These are phyloP conservation scores for Lentinula guzmanii DNA, from an alignment of 768 basidiomycete genomes.

Conservation along the genomic window DNA sequence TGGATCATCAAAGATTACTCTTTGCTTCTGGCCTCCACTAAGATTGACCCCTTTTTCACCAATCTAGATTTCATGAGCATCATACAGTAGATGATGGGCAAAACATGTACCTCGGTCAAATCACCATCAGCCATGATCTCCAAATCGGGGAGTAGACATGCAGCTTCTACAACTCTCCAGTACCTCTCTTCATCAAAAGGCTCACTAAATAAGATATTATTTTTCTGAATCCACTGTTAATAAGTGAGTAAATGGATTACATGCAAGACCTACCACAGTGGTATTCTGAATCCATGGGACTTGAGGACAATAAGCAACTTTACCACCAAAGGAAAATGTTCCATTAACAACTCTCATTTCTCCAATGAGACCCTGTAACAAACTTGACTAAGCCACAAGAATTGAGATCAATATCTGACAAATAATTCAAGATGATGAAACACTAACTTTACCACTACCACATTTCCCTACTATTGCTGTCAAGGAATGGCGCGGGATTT, in stretches of 20 bases:
- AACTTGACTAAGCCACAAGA: constrained; percentile 35
- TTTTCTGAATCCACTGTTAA: constrained; percentile 30
- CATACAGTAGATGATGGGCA: not conserved
- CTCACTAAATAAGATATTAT: constrained; percentile 65
- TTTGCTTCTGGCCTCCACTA: constrained; percentile 62
- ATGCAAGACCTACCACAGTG: constrained; percentile 35
- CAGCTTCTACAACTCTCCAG: constrained; percentile 54
- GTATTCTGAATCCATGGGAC: constrained; percentile 76
- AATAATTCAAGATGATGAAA: not conserved
- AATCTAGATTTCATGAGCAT: constrained; percentile 32
- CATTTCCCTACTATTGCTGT: constrained; percentile 64
- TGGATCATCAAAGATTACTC: constrained; percentile 23
- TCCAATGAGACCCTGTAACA: constrained; percentile 59
- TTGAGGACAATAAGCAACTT: constrained; percentile 66
- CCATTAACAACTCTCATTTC: constrained; percentile 59
- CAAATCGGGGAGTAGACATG: constrained; percentile 60
- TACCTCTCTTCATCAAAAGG: constrained; percentile 60
- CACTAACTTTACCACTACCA: constrained; percentile 53
- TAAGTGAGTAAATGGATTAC: not conserved
- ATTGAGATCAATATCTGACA: not conserved
- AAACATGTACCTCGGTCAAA: constrained; percentile 51
- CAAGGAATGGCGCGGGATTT: constrained; percentile 51
- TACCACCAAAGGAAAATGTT: constrained; percentile 51
- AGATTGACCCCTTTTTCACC: constrained; percentile 68
- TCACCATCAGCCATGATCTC: constrained; percentile 66